Evolutionary conservation across 768 basidiomycete species (phyloP), one percentile per base, ranked within the genome.

Genomic region (Calocybe indica): DNA sequence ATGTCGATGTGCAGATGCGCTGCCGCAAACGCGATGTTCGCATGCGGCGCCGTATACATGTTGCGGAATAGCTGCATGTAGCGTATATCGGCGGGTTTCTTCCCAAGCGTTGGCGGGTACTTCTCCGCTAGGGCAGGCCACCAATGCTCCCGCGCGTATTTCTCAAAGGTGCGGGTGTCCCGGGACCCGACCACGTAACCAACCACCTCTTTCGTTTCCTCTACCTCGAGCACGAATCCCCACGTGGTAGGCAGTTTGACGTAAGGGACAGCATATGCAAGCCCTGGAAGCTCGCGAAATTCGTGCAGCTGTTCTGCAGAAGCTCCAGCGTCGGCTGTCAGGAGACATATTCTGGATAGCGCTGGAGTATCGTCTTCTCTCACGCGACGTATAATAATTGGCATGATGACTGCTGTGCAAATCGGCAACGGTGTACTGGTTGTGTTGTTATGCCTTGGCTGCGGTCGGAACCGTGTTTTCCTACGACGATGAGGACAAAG

Each of bases 1-100:
- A 90, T 78, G 53, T 91, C 69, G 57, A 90, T 82, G 60, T 91
- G 88, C 54, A 90, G 53, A 62, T 90, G 86, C 7, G 87, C 87
- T 8, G 80, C 76, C 12, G 86, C 81, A 58, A 83, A 85, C 5
- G 71, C 64, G 50, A 87, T 66, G 52, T 74, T 75, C n/a, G 75
- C 70, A 7, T 78, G 74, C 11, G 76, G 62, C 1, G 79, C 74
- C 7, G 61, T 66, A 34, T 67, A 56, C 67, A 71, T 73, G 13
- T 72, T 66, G 43, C 64, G 61, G 15, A 76, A 57, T 40, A 73
- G 54, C n/a, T 65, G 65, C 40, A 66, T 63, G 53, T 75, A 78
- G 33, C 50, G 56, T 41, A 63, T 61, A 58, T 85, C 83, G 7
- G 58, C 71, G 1, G 66, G 62, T 55, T 67, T 75, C 55, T 50